Percentiles rank a stretch among this genome's conserved stretches.
Evolutionary conservation across 2,329 filamentous ascomycete species (phyloP).

Genomic region (Periconia sp.): DNA sequence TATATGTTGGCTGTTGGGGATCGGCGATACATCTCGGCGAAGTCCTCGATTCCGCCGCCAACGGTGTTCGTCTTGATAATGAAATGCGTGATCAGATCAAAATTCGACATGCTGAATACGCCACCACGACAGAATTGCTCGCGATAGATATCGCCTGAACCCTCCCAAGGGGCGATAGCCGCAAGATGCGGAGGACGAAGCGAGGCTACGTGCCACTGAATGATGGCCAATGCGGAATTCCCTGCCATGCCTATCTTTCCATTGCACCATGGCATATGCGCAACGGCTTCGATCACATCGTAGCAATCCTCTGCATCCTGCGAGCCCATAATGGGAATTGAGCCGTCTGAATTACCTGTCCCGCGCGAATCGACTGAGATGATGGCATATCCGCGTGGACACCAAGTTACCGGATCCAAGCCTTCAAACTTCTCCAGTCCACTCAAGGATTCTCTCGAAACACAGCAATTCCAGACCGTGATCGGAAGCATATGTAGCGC

Average conservation of each 20-base stretch:
- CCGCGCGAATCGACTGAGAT: slow-evolving; percentile 41
- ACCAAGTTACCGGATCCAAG: slow-evolving; percentile 48
- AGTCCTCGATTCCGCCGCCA: slow-evolving; percentile 48
- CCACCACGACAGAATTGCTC: slow-evolving; percentile 54
- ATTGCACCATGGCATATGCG: slow-evolving; percentile 53
- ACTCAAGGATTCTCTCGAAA: slow-evolving; percentile 29
- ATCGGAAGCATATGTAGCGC: slow-evolving; percentile 48
- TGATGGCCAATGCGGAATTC: slow-evolving; percentile 52
- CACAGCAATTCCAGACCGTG: slow-evolving; percentile 49
- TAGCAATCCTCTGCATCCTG: slow-evolving; percentile 56
- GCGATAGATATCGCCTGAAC: slow-evolving; percentile 54
- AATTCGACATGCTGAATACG: slow-evolving; percentile 41
- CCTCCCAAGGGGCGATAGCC: slow-evolving; percentile 58
- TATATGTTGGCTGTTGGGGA: slow-evolving; percentile 33
- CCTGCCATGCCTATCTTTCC: slow-evolving; percentile 53
- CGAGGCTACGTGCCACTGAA: slow-evolving; percentile 53
- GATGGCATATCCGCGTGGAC: slow-evolving; percentile 41
- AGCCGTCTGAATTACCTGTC: slow-evolving; percentile 41
- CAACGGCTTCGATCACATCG: slow-evolving; percentile 53
- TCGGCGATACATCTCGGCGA: slow-evolving; percentile 50
- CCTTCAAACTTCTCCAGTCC: slow-evolving; percentile 53
- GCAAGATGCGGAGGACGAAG: slow-evolving; percentile 50
- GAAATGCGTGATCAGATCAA: slow-evolving; percentile 50
- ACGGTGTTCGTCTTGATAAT: slow-evolving; percentile 38
- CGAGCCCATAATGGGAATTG: slow-evolving; percentile 46